Percentiles rank a stretch among this genome's conserved stretches.
These are phyloP conservation scores for Colletotrichum chlorophyti DNA, from an alignment of 2,329 filamentous ascomycete species.

Conservation along the genomic window DNA sequence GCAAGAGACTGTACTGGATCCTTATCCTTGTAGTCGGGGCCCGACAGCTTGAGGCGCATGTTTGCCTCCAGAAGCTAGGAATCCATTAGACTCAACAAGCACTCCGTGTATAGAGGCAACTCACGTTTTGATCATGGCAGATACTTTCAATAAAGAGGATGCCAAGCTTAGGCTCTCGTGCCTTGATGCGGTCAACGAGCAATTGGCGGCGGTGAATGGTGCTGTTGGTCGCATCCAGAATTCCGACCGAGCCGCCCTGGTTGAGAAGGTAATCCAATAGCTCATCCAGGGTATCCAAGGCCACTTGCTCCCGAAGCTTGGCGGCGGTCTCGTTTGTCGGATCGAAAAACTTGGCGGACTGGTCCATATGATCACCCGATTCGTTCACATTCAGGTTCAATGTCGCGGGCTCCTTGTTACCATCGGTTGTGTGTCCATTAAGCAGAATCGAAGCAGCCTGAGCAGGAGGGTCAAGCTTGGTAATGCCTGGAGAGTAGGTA, in stretches of 20 bases:
- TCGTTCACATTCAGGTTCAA: constrained; percentile 42
- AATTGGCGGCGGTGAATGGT: constrained; percentile 84
- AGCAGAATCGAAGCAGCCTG: constrained; percentile 65
- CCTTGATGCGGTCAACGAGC: constrained; percentile 82
- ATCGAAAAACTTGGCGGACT: constrained; percentile 93
- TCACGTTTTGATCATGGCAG: constrained; percentile 77
- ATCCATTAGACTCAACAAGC: background rate
- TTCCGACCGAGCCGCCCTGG: constrained; percentile 86
- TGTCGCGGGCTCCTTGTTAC: constrained; percentile 41
- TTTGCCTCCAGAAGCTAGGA: constrained; percentile 84
- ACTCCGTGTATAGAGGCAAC: constrained; percentile 30
- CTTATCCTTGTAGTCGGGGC: constrained; percentile 94
- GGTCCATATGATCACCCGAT: constrained; percentile 69
- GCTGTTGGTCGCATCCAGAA: constrained; percentile 97
- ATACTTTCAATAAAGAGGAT: constrained; percentile 96
- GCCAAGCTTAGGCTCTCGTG: constrained; percentile 84
- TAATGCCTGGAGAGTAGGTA: constrained; percentile 41
- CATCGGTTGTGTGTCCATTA: constrained; percentile 56
- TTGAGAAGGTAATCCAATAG: constrained; percentile 87
- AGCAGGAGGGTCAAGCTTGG: constrained; percentile 50
- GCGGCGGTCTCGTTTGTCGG: constrained; percentile 84
- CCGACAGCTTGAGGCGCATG: constrained; percentile 95
- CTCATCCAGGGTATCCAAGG: constrained; percentile 91
- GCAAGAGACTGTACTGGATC: constrained; percentile 83
- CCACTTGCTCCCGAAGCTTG: constrained; percentile 87